Evolutionary conservation across 345 rosid species (phyloP), one percentile per base, ranked within the genome.

Genomic region (Excoecaria agallocha): DNA sequence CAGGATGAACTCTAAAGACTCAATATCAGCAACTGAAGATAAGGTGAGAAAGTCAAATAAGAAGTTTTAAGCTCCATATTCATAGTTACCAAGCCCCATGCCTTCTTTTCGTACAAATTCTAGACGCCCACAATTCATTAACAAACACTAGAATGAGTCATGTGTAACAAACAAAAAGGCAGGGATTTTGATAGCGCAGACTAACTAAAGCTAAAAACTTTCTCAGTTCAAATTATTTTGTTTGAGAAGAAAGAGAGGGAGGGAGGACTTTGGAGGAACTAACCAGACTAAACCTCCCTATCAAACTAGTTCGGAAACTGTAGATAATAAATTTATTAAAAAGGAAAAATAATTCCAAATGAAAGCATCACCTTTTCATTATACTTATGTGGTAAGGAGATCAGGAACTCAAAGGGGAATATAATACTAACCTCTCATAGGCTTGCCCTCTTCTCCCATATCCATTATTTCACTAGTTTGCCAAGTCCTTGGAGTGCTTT

Each of bases 401-500:
- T 52, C 51, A 20, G 10, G 30, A 35, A 71, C 60, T 51, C 30
- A 30, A 68, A 20, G 8, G 63, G 46, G 66, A 66, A 51, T 24
- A 55, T 15, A 69, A 75, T 74, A 66, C 81, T 13, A 52, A 89
- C 93, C 89, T 83, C 88, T 85, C 54, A 54, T 43, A 67, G 78
- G 80, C 71, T 83, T 77, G 15, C 67, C 72, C 11, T 76, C 77
- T 76, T 84, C 78, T 46, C 61, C 75, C 58, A 0, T 76, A 55
- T 77, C 87, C 78, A 75, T 55, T 52, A 66, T 60, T 74, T 84
- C 80, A 30, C 81, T 67, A 65, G 70, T 59, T 25, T 78, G 78
- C 84, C 78, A 74, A 58, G 76, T 71, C 72, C 58, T 85, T n/a
- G 79, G 88, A 13, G 80, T 78, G 83, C 83, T 85, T 57, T 85